phyloP scores from a whole-genome alignment of 805 yeast genomes.

The Candida sphagnicola region DNA sequence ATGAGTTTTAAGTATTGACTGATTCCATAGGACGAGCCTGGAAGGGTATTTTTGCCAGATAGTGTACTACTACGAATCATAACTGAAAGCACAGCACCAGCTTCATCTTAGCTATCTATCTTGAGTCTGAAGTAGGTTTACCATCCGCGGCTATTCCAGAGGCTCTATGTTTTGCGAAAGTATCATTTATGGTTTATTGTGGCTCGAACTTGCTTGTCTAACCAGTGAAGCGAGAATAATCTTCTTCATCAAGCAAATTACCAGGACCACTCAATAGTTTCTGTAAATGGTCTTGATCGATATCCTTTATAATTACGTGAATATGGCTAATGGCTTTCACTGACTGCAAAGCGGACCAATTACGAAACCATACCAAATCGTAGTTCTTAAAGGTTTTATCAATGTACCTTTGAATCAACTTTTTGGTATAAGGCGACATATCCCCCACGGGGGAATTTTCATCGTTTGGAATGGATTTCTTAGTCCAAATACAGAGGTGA shows the following conservation, averaged over 20 bases:
- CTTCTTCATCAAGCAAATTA: conserved; percentile 11
- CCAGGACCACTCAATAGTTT: conserved; percentile 13
- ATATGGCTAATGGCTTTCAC: conserved; percentile 63
- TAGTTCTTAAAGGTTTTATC: conserved; percentile 43
- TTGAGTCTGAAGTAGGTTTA: too few species aligned
- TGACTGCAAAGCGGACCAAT: conserved; percentile 68
- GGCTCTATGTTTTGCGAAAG: too few species aligned
- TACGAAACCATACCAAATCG: conserved; percentile 62
- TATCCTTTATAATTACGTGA: conserved; percentile 56
- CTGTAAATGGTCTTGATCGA: conserved; percentile 20
- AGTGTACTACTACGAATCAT: too few species aligned
- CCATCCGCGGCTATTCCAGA: too few species aligned
- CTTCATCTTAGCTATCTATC: too few species aligned
- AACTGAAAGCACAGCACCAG: too few species aligned
- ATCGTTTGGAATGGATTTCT: conserved; percentile 51
- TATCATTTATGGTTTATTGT: too few species aligned
- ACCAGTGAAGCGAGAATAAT: conserved; percentile 5
- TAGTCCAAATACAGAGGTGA: conserved; percentile 69
- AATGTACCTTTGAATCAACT: conserved; percentile 42
- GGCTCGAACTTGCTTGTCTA: too few species aligned
- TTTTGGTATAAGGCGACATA: conserved; percentile 39
- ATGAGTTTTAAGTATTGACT: too few species aligned
- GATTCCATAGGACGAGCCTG: too few species aligned
- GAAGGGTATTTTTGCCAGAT: too few species aligned
- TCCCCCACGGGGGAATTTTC: conserved; percentile 48